A percentile compares a stretch with the other conserved stretches of the same genome.
These are phyloP conservation scores for Raffaelea deltoideospora DNA, from an alignment of 2,329 filamentous ascomycete species.

Conservation along the genomic window DNA sequence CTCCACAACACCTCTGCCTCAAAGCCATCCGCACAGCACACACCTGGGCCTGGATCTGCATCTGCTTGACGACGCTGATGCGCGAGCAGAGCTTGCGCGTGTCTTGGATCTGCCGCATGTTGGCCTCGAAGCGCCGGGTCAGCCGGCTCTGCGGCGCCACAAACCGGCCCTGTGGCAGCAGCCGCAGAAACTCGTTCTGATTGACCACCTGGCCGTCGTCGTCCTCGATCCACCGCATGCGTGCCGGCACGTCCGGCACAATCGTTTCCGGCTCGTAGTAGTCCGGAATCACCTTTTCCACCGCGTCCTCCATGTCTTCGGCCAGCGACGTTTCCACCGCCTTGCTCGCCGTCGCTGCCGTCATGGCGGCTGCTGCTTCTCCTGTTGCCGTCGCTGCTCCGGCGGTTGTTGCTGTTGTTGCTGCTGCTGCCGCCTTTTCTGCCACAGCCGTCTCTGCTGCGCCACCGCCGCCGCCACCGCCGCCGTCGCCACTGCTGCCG, in stretches of 20 bases:
- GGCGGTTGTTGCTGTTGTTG: background rate
- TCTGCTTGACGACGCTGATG: constrained; percentile 96
- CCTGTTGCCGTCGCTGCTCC: too few relatives aligned
- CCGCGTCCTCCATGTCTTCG: constrained; percentile 85
- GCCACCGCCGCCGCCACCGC: constrained; percentile 12
- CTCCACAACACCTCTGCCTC: too few relatives aligned
- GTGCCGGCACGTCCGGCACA: constrained; percentile 68
- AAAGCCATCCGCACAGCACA: constrained; percentile 14
- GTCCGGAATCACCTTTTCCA: constrained; percentile 74
- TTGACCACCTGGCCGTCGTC: constrained; percentile 79
- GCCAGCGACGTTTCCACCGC: constrained; percentile 56
- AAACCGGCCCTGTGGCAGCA: constrained; percentile 64
- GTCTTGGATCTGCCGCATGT: constrained; percentile 91
- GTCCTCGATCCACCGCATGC: constrained; percentile 79
- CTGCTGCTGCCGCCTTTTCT: background rate
- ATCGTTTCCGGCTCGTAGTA: constrained; percentile 84
- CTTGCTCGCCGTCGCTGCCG: constrained; percentile 22
- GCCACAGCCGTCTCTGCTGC: background rate
- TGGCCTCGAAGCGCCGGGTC: constrained; percentile 68
- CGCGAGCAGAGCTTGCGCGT: constrained; percentile 92
- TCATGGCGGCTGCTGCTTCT: background rate
- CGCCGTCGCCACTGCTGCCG: constrained; percentile 17
- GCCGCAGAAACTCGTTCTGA: constrained; percentile 64
- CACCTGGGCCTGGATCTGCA: constrained; percentile 96
- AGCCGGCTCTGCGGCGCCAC: constrained; percentile 59